A percentile compares a stretch with the other conserved stretches of the same genome.
phyloP scores from a whole-genome alignment of 2,329 filamentous ascomycete species.

The Clarireedia sp. region DNA sequence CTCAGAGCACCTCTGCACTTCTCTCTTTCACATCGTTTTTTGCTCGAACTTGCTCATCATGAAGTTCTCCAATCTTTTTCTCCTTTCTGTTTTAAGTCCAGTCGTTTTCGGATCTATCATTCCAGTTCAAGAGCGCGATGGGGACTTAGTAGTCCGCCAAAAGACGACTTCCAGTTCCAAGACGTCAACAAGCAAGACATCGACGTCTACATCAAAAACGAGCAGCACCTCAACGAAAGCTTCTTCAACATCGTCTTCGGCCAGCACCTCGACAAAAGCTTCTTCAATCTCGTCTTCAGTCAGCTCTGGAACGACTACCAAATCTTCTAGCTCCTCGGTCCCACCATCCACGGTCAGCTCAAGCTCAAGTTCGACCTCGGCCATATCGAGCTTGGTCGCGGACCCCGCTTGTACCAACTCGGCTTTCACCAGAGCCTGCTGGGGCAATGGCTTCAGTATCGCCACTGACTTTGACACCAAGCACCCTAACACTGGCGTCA shows the following conservation, averaged over 20 bases:
- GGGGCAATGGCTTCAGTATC: conserved; percentile 27
- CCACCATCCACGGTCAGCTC: neutral
- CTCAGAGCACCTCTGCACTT: conserved; percentile 3
- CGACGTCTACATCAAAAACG: neutral
- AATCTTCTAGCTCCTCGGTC: neutral
- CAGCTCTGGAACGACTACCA: neutral
- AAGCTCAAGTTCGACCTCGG: neutral
- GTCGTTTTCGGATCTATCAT: neutral
- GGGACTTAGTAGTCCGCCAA: neutral
- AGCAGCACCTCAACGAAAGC: neutral
- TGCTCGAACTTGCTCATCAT: conserved; percentile 9
- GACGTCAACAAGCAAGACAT: neutral
- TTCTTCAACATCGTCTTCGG: neutral
- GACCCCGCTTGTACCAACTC: conserved; percentile 24
- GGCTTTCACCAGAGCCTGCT: conserved; percentile 27
- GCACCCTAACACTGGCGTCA: conserved; percentile 30
- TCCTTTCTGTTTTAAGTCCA: conserved; percentile 3
- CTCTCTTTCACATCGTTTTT: neutral
- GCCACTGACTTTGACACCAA: conserved; percentile 26
- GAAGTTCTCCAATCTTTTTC: conserved; percentile 7
- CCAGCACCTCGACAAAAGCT: neutral
- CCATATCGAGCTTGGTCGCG: conserved; percentile 7
- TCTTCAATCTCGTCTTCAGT: neutral
- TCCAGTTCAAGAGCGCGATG: conserved; percentile 2
- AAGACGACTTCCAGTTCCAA: neutral